These are phyloP conservation scores for Aspergillus ustus DNA, from an alignment of 2,329 filamentous ascomycete species.

Conservation along the genomic window DNA sequence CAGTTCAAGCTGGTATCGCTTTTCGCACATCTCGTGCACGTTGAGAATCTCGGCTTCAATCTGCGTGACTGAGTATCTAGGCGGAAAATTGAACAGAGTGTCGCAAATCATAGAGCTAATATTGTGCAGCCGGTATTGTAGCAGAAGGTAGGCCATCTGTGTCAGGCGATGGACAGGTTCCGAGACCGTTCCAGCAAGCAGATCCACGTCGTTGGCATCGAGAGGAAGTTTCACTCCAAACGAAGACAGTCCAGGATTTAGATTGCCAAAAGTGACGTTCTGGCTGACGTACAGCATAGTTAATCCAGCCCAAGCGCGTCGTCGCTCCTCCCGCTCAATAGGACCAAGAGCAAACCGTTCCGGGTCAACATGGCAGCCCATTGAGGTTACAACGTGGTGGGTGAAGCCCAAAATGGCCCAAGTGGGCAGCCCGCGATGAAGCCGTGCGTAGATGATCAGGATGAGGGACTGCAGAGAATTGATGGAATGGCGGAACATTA, in stretches of 20 bases:
- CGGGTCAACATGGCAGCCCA: slow-evolving; percentile 50
- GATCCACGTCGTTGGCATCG: slow-evolving; percentile 43
- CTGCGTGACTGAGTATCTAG: slow-evolving; percentile 27
- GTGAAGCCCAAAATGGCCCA: slow-evolving; percentile 48
- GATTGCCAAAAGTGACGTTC: slow-evolving; percentile 41
- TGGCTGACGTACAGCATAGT: slow-evolving; percentile 48
- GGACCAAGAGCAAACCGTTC: slow-evolving; percentile 39
- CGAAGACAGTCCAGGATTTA: slow-evolving; percentile 34
- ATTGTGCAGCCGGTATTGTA: slow-evolving; percentile 43
- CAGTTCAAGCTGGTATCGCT: slow-evolving; percentile 34
- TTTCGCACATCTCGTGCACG: slow-evolving; percentile 37
- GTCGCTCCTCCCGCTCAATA: slow-evolving; percentile 45
- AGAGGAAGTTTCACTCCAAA: slow-evolving; percentile 39
- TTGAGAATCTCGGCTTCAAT: slow-evolving; percentile 37
- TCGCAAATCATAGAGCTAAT: slow-evolving; percentile 43
- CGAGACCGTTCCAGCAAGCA: slow-evolving; percentile 32
- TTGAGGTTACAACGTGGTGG: slow-evolving; percentile 45
- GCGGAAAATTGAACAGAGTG: slow-evolving; percentile 36
- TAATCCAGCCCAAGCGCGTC: slow-evolving; percentile 46
- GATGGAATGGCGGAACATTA: slow-evolving; percentile 46
- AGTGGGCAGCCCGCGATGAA: slow-evolving; percentile 40
- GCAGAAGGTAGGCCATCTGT: slow-evolving; percentile 48
- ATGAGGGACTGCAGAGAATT: slow-evolving; percentile 47
- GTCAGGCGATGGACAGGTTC: slow-evolving; percentile 35
- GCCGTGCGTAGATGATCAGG: slow-evolving; percentile 45